Conservation (phyloP, 2,329 filamentous ascomycete species). For the Diaporthe sp. region DNA sequence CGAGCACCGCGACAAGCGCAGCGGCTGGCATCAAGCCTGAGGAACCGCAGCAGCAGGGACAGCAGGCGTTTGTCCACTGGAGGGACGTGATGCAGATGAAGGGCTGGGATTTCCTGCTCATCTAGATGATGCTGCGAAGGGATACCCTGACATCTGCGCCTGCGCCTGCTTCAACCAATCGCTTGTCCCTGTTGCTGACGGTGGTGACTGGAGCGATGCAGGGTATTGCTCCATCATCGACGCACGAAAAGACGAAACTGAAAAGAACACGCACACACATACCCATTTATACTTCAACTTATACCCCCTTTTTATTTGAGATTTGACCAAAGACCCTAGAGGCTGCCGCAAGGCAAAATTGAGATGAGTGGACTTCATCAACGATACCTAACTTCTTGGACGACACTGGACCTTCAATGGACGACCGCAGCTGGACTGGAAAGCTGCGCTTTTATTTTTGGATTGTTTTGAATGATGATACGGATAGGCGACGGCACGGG, state of each 20-base stretch:
- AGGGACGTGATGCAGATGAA: slow-evolving; percentile 93
- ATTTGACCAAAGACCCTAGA: slow-evolving; percentile 39
- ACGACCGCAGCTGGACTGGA: slow-evolving; percentile 41
- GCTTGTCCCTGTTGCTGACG: slow-evolving; percentile 42
- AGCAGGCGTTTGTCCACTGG: slow-evolving; percentile 82
- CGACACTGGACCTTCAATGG: slow-evolving; percentile 40
- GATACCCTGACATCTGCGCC: slow-evolving; percentile 41
- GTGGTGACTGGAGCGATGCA: slow-evolving; percentile 33
- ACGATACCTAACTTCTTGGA: slow-evolving; percentile 42
- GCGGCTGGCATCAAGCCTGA: slow-evolving; percentile 49
- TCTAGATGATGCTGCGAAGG: slow-evolving; percentile 62
- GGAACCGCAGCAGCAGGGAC: slow-evolving; percentile 51
- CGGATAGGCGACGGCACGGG: slow-evolving; percentile 10
- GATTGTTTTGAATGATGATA: slow-evolving; percentile 27
- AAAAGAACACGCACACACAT: slow-evolving; percentile 44
- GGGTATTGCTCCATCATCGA: slow-evolving; percentile 34
- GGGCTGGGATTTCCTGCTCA: slow-evolving; percentile 92
- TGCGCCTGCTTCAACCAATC: slow-evolving; percentile 11
- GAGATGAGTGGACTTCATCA: slow-evolving; percentile 34
- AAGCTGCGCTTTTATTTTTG: slow-evolving; percentile 38
- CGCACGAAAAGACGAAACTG: slow-evolving; percentile 34
- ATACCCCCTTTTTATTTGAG: slow-evolving; percentile 43
- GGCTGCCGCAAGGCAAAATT: slow-evolving; percentile 41
- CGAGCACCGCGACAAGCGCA: slow-evolving; percentile 52
- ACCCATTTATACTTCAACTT: slow-evolving; percentile 45